Base-by-base conservation (phyloP, 2,329 filamentous ascomycete species). In the Aspergillus niger region DNA sequence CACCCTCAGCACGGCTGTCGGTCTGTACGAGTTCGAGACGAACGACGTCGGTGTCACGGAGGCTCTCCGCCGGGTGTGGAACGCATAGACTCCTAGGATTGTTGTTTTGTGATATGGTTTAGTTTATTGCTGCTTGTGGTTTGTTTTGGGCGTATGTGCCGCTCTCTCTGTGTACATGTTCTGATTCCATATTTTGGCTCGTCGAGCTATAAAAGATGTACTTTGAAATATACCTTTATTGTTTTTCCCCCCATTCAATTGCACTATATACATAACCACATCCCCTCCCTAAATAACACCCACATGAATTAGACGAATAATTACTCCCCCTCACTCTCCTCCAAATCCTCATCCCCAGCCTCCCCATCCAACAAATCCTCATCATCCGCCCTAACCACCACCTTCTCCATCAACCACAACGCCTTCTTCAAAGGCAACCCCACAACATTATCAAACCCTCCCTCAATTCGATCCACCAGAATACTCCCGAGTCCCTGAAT, bases 21-120 rank as follows among this genome's bases (percentile, higher is more conserved):
- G 93, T 60, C 84, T 98, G 72, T 99, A 99, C 81, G 94, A 98
- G 79, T 98, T 98, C 72, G 95, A 99, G 88, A 99, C 95, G 32
- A 98, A 97, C 74, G 95, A 99, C 69, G 92, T 99, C 55, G 95
- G 95, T 67, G 78, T 99, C 62, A 97, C 92, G 8, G 94, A 96
- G 84, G 89, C 89, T 32, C 84, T 97, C 67, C 92, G 90, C 85
- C 86, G 90, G 74, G 82, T 98, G 64, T 99, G 95, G 95, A 91
- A 85, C 72, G 94, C 95, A 72, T 79, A 74, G 69, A 73, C 57
- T 56, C 32, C 32, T 36, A 36, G 32, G 64, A 63, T 68, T 65
- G 57, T 58, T 67, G 28, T 30, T 58, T 67, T 68, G 64, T 63
- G 63, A 67, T 69, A 68, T 65, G 67, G 58, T 66, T 65, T 58